phyloP scores from a whole-genome alignment of 352 stramenopile species.

The Pythium biforme region DNA sequence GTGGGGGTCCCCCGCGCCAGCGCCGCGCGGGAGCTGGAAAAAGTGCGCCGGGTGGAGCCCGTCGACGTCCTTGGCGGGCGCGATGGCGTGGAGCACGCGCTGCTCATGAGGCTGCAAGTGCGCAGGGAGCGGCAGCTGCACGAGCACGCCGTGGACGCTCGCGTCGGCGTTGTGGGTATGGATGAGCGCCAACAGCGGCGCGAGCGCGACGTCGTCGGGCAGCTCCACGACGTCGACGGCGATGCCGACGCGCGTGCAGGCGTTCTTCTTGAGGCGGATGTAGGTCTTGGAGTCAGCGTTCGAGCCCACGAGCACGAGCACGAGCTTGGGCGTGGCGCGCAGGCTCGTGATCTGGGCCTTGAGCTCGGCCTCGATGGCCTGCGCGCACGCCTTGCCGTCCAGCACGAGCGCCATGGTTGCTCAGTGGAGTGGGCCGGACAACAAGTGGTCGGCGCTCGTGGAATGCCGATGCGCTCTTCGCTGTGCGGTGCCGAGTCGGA shows the following conservation, averaged over 20 bases:
- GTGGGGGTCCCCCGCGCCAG: conserved; percentile 32
- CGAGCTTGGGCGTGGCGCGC: conserved; percentile 79
- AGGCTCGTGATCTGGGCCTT: conserved; percentile 55
- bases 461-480: too few species aligned
- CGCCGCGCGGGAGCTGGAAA: conserved; percentile 66
- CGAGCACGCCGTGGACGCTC: conserved; percentile 94
- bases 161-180: conserved; percentile 79
- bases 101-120: conserved; percentile 80
- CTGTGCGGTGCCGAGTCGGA: background rate
- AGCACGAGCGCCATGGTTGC: conserved; percentile 48
- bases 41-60: conserved; percentile 98
- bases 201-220: conserved; percentile 37
- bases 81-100: conserved; percentile 90
- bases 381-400: conserved; percentile 86
- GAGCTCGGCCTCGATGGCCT: conserved; percentile 86
- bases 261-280: conserved; percentile 98
- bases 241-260: conserved; percentile 94
- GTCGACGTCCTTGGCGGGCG: conserved; percentile 96
- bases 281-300: conserved; percentile 95
- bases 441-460: too few species aligned
- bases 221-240: conserved; percentile 74
- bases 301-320: conserved; percentile 94
- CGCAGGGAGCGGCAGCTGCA: conserved; percentile 86
- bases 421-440: too few species aligned
- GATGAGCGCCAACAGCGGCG: conserved; percentile 68